Evolutionary conservation across 768 basidiomycete genomes (phyloP).

Genomic region (Boletus eberwhitei): DNA sequence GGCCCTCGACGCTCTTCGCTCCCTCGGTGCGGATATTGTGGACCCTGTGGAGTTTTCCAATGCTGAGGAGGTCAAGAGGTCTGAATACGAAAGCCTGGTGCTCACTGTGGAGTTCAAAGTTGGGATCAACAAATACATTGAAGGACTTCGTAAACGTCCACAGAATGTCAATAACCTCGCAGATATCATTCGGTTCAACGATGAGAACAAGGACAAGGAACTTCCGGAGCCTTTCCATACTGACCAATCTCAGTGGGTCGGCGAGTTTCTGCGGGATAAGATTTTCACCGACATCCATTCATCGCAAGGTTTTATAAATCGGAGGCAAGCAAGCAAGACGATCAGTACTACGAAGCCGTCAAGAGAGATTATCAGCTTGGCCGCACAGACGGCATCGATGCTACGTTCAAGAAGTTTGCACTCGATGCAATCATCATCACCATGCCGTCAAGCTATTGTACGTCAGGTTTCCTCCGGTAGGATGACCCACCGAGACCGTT

Average conservation of each 20-base stretch:
- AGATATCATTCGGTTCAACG: constrained; percentile 57
- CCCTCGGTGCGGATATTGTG: constrained; percentile 48
- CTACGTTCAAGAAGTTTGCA: constrained; percentile 40
- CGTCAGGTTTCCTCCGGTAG: not conserved
- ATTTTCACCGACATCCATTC: not conserved
- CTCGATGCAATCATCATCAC: constrained; percentile 54
- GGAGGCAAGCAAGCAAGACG: constrained; percentile 25
- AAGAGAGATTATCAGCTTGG: constrained; percentile 46
- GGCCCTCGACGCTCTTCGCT: constrained; percentile 35
- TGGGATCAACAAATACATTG: constrained; percentile 48
- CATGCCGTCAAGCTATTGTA: constrained; percentile 36
- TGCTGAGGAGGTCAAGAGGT: constrained; percentile 44
- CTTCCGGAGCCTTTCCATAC: constrained; percentile 33
- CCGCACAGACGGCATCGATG: constrained; percentile 52
- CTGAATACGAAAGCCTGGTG: constrained; percentile 51
- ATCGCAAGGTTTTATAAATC: constrained; percentile 20
- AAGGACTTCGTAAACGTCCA: constrained; percentile 48
- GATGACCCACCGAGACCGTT: not conserved
- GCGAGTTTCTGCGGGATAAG: not conserved
- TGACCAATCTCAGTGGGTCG: constrained; percentile 36
- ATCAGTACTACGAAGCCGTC: constrained; percentile 42
- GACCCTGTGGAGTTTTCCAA: constrained; percentile 62
- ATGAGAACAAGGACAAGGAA: constrained; percentile 50
- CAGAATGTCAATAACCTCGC: constrained; percentile 53
- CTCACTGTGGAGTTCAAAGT: constrained; percentile 60